Evolutionary conservation across 2,329 filamentous ascomycete genomes (phyloP), one percentile per base, ranked within the genome.

Genomic region (Aureobasidium melanogenum): DNA sequence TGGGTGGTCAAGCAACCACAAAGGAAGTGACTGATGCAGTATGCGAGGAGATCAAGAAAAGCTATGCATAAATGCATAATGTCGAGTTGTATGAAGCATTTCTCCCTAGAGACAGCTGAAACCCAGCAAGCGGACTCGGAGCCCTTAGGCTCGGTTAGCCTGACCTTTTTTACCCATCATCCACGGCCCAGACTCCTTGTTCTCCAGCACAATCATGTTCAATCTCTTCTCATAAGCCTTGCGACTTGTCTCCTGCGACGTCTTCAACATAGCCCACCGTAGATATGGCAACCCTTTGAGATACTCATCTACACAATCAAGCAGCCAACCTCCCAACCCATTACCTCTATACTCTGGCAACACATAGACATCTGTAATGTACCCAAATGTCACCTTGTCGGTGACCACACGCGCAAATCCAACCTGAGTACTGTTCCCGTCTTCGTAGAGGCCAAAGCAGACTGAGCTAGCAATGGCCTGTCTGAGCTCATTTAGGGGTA

Each of bases 1-100:
- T 84, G 3, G 82, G 81, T 1, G 82, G 82, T 1, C 71, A 62
- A 19, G 70, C 72, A 0, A 69, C 64, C 9, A 79, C 76, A 0
- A 71, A 75, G 60, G 72, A 77, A 54, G 76, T 77, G 1, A 77
- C 75, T 1, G 70, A 75, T 52, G 76, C 75, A 1, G 74, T 79
- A 0, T 74, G 73, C 60, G 65, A 66, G 6, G 74, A 77, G 63
- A 69, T 78, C 1, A 68, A 71, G 63, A 32, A 24, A n/a, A 41
- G 43, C 17, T 59, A 59, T 34, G 52, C 48, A 10, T 52, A 39
- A 26, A 12, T 14, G 19, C 19, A 43, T 2, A 6, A 36, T 14
- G 4, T 14, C 14, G 19, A 5, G 10, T 24, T 43, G 5, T 6
- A 5, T 43, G 3, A 43, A 5, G 4, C 19, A 43, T 14, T 15